phyloP scores from a whole-genome alignment of 1,284 basidiomycete species.

The Ceratobasidium sp. region DNA sequence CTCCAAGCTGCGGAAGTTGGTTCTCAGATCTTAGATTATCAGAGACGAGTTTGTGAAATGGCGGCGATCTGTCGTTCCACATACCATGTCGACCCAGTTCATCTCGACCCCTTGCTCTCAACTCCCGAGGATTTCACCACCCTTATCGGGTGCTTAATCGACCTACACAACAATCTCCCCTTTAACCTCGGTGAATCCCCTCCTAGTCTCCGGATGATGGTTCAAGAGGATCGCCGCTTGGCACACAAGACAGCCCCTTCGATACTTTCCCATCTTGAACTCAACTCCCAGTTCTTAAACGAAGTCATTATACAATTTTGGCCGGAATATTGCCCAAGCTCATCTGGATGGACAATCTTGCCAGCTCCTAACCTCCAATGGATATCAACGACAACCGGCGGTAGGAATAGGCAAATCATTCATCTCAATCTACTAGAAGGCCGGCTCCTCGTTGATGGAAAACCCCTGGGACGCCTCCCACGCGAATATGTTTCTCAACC shows the following conservation, averaged over 20 bases:
- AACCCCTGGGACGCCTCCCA: constrained; percentile 60
- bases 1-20: constrained; percentile 52
- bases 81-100: constrained; percentile 57
- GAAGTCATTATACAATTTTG: constrained; percentile 58
- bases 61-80: constrained; percentile 61
- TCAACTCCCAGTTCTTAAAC: constrained; percentile 55
- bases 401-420: constrained; percentile 51
- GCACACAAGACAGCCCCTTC: constrained; percentile 52
- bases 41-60: constrained; percentile 55
- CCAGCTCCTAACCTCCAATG: constrained; percentile 58
- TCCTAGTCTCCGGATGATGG: constrained; percentile 2
- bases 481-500: constrained; percentile 55
- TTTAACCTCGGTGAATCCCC: neutral
- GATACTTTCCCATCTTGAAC: neutral
- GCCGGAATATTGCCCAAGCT: constrained; percentile 55
- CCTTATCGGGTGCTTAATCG: constrained; percentile 58
- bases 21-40: constrained; percentile 50
- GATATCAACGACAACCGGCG: constrained; percentile 55
- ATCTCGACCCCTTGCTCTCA: constrained; percentile 39
- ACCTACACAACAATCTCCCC: constrained; percentile 56
- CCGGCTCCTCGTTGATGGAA: constrained; percentile 61
- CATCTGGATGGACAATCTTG: constrained; percentile 55
- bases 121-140: constrained; percentile 53
- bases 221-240: constrained; percentile 54
- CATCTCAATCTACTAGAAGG: constrained; percentile 63